These are phyloP conservation scores for Hydrangea macrophylla DNA, from an alignment of 148 eudicot species.

Conservation along the genomic window DNA sequence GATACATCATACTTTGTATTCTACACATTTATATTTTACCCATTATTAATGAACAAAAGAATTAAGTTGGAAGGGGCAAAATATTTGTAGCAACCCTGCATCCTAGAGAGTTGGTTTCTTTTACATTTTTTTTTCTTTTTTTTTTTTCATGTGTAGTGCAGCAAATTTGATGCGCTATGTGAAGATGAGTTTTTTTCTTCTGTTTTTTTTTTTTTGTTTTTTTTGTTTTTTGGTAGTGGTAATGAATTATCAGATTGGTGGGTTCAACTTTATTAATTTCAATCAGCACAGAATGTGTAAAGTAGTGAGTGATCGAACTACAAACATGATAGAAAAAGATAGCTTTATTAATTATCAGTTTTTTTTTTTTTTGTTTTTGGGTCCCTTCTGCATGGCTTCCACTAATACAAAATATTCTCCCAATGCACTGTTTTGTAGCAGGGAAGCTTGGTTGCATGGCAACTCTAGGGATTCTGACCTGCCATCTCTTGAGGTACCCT, in stretches of 20 bases:
- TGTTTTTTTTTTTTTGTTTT: too few species aligned
- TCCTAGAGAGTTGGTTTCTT: too few species aligned
- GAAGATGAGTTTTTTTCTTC: too few species aligned
- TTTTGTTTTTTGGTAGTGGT: conserved; percentile 5
- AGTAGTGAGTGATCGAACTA: conserved; percentile 14
- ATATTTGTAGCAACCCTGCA: too few species aligned
- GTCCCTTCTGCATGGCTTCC: conserved; percentile 23
- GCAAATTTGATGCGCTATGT: too few species aligned
- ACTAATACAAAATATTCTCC: conserved; percentile 38
- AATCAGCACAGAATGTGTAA: not conserved
- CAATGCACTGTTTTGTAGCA: conserved; percentile 40
- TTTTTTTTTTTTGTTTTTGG: conserved; percentile 5
- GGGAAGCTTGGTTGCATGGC: conserved; percentile 95
- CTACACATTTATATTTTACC: too few species aligned
- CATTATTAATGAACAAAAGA: too few species aligned
- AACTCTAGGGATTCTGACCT: conserved; percentile 49
- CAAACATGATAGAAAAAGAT: conserved; percentile 25
- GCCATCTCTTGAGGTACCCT: conserved; percentile 67
- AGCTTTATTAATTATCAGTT: conserved; percentile 18
- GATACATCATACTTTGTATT: too few species aligned
- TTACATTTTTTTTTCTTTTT: too few species aligned
- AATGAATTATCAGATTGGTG: conserved; percentile 36
- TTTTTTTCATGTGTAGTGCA: too few species aligned
- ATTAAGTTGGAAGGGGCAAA: too few species aligned
- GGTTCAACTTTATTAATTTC: conserved; percentile 32